phyloP scores from a whole-genome alignment of 2,329 filamentous ascomycete species.

The Paracoccidioides brasiliensis region DNA sequence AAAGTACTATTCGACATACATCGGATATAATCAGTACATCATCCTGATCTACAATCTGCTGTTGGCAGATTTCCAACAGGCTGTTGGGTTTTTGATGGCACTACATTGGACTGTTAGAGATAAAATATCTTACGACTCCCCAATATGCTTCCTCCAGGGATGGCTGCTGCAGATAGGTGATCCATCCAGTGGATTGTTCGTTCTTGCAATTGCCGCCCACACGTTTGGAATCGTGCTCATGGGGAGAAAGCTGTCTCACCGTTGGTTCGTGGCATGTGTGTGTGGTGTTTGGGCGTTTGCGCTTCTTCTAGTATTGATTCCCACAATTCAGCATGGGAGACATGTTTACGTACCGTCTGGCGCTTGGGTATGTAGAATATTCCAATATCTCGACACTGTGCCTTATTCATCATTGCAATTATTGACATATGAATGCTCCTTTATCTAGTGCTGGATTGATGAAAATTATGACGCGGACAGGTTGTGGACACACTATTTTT shows the following conservation, averaged over 20 bases:
- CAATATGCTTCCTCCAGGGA: constrained; percentile 38
- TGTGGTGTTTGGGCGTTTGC: constrained; percentile 35
- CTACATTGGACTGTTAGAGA: constrained; percentile 35
- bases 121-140: constrained; percentile 32
- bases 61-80: constrained; percentile 41
- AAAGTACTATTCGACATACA: constrained; percentile 35
- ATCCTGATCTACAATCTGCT: constrained; percentile 42
- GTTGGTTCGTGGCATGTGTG: constrained; percentile 33
- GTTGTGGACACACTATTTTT: constrained; percentile 41
- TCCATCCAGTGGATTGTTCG: constrained; percentile 40
- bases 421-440: neutral
- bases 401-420: neutral
- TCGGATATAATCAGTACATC: constrained; percentile 44
- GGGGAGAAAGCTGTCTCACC: constrained; percentile 34
- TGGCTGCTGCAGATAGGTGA: constrained; percentile 42
- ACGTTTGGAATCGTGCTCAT: constrained; percentile 39
- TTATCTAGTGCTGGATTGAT: constrained; percentile 38
- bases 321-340: constrained; percentile 30
- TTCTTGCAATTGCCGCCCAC: constrained; percentile 42
- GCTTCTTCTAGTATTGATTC: constrained; percentile 34
- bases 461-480: constrained; percentile 31
- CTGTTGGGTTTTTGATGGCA: constrained; percentile 38
- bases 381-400: neutral
- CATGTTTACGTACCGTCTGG: constrained; percentile 37
- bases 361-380: constrained; percentile 33